A percentile compares a stretch with the other conserved stretches of the same genome.
phyloP scores from a whole-genome alignment of 768 basidiomycete species.

The Amanita brunnescens region DNA sequence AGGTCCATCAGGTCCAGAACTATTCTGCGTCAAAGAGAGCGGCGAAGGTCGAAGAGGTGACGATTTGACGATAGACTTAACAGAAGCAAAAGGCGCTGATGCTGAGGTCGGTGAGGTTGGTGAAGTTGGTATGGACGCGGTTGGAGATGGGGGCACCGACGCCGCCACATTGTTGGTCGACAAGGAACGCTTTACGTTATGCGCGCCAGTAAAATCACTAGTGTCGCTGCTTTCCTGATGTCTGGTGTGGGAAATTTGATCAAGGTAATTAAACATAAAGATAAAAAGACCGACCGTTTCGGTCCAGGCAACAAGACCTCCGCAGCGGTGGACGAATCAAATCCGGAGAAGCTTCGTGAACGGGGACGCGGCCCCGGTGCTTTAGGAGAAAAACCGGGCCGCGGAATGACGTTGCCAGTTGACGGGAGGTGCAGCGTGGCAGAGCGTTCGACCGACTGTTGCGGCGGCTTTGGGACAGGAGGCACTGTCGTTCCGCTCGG shows the following conservation, averaged over 20 bases:
- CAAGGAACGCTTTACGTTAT: slow-evolving; percentile 18
- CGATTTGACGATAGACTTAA: slow-evolving; percentile 13
- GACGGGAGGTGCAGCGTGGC: neutral
- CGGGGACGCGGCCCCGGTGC: slow-evolving; percentile 47
- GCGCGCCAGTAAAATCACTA: neutral
- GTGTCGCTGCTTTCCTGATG: neutral
- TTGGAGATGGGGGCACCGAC: slow-evolving; percentile 9
- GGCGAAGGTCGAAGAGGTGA: slow-evolving; percentile 31
- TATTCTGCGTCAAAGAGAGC: slow-evolving; percentile 34
- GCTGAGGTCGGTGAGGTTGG: slow-evolving; percentile 10
- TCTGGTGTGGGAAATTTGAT: neutral
- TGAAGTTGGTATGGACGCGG: slow-evolving; percentile 4
- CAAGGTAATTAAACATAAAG: neutral
- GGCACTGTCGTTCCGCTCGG: neutral
- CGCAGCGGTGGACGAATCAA: slow-evolving; percentile 30
- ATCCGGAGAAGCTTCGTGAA: slow-evolving; percentile 72
- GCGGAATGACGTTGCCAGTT: slow-evolving; percentile 29
- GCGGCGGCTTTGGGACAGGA: neutral
- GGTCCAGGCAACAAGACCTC: slow-evolving; percentile 23
- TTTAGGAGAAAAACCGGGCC: slow-evolving; percentile 60
- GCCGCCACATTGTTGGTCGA: neutral
- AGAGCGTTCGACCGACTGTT: neutral
- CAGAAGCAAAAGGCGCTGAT: neutral
- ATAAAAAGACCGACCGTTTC: slow-evolving; percentile 17
- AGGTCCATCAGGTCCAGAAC: slow-evolving; percentile 5